phyloP scores from a whole-genome alignment of 345 rosid genomes.

The Lenwebbia sp. region DNA sequence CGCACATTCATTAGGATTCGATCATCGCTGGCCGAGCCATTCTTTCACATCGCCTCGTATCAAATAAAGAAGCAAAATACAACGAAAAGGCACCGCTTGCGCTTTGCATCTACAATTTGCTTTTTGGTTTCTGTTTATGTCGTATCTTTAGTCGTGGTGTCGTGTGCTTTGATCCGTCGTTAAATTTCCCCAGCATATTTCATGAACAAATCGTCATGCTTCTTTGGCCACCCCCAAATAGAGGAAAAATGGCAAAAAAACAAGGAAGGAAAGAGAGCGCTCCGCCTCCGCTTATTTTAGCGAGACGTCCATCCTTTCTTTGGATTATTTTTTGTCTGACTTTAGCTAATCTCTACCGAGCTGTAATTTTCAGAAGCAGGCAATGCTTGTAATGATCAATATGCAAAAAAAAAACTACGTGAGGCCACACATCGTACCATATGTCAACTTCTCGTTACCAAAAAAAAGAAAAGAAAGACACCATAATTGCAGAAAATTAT shows the following conservation, averaged over 20 bases:
- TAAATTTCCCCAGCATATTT: too few relatives aligned
- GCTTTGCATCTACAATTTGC: neutral
- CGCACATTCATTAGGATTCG: neutral
- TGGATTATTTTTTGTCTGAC: neutral
- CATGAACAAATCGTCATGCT: neutral
- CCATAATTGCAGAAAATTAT: neutral
- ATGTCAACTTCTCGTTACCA: neutral
- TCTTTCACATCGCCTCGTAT: neutral
- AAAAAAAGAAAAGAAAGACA: neutral
- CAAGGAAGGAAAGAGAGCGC: neutral
- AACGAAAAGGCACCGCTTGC: neutral
- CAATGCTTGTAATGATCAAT: neutral
- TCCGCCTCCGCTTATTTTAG: neutral
- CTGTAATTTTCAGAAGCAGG: neutral
- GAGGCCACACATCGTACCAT: neutral
- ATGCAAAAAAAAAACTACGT: neutral
- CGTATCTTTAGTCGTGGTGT: neutral
- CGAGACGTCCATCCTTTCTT: neutral
- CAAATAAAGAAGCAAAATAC: neutral
- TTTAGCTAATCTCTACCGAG: neutral
- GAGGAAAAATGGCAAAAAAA: neutral
- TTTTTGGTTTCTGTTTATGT: neutral
- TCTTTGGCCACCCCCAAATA: neutral
- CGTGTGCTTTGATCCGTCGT: neutral
- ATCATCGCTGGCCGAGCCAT: neutral